Evolutionary conservation across 129 eudicot genomes (phyloP).

Genomic region (Artemisia tridentata): DNA sequence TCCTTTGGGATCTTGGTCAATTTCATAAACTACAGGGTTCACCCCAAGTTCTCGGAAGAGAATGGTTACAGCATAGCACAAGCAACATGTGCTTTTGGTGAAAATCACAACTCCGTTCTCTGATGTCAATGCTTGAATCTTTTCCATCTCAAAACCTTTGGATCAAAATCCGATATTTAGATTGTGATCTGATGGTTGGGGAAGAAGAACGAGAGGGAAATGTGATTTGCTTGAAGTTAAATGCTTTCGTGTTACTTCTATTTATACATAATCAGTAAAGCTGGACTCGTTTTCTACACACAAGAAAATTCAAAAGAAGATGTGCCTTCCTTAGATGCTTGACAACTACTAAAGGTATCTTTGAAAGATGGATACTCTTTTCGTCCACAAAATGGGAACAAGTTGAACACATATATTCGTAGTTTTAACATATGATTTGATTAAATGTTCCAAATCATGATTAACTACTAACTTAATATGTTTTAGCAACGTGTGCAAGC

Average conservation of each 20-base stretch:
- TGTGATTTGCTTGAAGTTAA: slow-evolving; percentile 39
- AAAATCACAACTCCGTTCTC: slow-evolving; percentile 66
- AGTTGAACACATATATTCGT: slow-evolving; percentile 44
- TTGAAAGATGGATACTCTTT: slow-evolving; percentile 39
- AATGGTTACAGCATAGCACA: slow-evolving; percentile 69
- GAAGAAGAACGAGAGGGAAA: slow-evolving; percentile 14
- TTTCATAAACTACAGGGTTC: slow-evolving; percentile 45
- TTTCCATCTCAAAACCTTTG: slow-evolving; percentile 48
- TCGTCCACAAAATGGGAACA: slow-evolving; percentile 39
- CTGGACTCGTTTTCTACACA: slow-evolving; percentile 22
- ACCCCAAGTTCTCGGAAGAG: slow-evolving; percentile 60
- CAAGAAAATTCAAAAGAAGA: slow-evolving; percentile 46
- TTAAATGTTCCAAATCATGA: slow-evolving; percentile 8
- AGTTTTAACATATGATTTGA: slow-evolving; percentile 18
- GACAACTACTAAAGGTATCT: slow-evolving; percentile 43
- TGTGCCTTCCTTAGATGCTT: slow-evolving; percentile 48
- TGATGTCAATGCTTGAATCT: slow-evolving; percentile 46
- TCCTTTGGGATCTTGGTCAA: slow-evolving; percentile 65
- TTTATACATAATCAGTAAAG: slow-evolving; percentile 40
- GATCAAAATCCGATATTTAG: slow-evolving; percentile 32
- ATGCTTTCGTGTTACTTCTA: slow-evolving; percentile 42
- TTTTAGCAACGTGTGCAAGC: slow-evolving; percentile 35
- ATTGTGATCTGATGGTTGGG: slow-evolving; percentile 28
- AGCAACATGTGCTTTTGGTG: slow-evolving; percentile 80
- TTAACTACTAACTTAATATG: slow-evolving; percentile 24